Evolutionary conservation across 1,284 basidiomycete genomes (phyloP), one percentile per base, ranked within the genome.

Genomic region (Ustilago shanxiensis): DNA sequence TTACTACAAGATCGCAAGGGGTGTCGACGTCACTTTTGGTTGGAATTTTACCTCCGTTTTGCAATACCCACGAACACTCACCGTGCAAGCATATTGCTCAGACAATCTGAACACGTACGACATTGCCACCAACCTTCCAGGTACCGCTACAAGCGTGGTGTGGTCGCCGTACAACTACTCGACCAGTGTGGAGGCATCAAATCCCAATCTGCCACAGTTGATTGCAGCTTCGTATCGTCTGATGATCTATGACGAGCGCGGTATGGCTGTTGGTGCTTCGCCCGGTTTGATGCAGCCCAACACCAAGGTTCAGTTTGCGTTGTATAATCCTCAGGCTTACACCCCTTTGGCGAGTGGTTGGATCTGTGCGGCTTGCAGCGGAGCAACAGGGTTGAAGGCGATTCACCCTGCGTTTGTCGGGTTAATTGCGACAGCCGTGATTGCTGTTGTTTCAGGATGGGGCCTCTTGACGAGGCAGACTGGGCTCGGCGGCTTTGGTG

Each of bases 31-130:
- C 63, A 86, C 84, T 0, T 86, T 86, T 24, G 84, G 81, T 13
- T 86, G 84, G 84, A 81, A 82, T 67, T 85, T 83, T 54, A 86
- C 84, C 29, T 82, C 77, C 3, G 77, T 86, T 22, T 49, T 82
- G 13, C 64, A 72, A 22, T 78, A 79, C 28, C 83, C 83, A 2
- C 37, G 53, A 9, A 69, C 69, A 14, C 68, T 86, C 16, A 81
- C 70, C 18, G 79, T 86, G 18, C 77, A 79, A 33, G 84, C 84
- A 1, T 80, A 79, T 47, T 84, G 82, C 78, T 79, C 83, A 18
- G 72, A 77, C 39, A 83, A 84, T 52, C 66, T 72, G 24, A 78
- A 82, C 64, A 85, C 84, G 18, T 83, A 84, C 66, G 64, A 79
- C 28, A 78, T 86, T 45, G 76, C 80, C 14, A 82, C 81, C 33